These are phyloP conservation scores for Annulohypoxylon truncatum DNA, from an alignment of 2,329 filamentous ascomycete species.

Conservation along the genomic window DNA sequence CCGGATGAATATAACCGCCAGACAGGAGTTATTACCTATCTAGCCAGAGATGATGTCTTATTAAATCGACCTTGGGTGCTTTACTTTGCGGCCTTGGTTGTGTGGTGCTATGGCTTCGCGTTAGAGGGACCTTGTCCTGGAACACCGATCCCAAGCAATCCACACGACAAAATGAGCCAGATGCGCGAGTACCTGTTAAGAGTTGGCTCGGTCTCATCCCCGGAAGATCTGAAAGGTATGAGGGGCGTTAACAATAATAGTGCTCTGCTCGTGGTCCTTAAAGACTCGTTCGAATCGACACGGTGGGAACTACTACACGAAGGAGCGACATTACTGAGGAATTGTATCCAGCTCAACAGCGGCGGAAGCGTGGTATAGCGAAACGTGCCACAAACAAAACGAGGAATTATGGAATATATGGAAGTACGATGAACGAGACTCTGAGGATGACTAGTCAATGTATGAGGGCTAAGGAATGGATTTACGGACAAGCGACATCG, in stretches of 20 bases:
- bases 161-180: slow-evolving; percentile 75
- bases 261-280: slow-evolving; percentile 82
- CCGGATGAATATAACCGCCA: slow-evolving; percentile 52
- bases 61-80: slow-evolving; percentile 95
- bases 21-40: slow-evolving; percentile 69
- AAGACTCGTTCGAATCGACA: slow-evolving; percentile 82
- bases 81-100: slow-evolving; percentile 90
- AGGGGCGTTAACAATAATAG: slow-evolving; percentile 85
- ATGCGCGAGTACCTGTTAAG: slow-evolving; percentile 83
- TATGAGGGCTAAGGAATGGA: slow-evolving; percentile 24
- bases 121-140: slow-evolving; percentile 80
- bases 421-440: slow-evolving; percentile 28
- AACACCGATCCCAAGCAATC: slow-evolving; percentile 64
- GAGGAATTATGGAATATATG: slow-evolving; percentile 12
- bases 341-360: slow-evolving; percentile 75
- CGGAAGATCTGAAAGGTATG: slow-evolving; percentile 80
- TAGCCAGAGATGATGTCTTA: slow-evolving; percentile 86
- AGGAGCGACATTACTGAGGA: slow-evolving; percentile 81
- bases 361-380: slow-evolving; percentile 39
- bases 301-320: slow-evolving; percentile 94
- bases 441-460: slow-evolving; percentile 30
- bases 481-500: slow-evolving; percentile 31
- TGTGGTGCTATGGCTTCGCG: slow-evolving; percentile 95
- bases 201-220: slow-evolving; percentile 77
- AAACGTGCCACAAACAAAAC: background rate